These are phyloP conservation scores for Trichoderma endophyticum DNA, from an alignment of 2,329 filamentous ascomycete genomes.

Conservation along the genomic window DNA sequence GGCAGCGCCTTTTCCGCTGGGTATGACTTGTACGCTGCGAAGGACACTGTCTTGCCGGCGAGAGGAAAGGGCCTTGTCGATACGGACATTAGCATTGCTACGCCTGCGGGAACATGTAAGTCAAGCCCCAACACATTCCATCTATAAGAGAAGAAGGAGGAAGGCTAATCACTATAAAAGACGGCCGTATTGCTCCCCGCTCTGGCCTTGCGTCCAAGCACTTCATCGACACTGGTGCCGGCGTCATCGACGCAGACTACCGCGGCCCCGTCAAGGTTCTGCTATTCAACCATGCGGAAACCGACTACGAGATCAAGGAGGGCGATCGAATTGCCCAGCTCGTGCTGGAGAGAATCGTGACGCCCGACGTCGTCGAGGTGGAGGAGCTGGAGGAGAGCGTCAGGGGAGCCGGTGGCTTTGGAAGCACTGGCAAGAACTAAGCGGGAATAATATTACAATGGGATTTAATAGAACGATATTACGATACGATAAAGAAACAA, in stretches of 20 bases:
- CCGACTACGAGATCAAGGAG: constrained; percentile 75
- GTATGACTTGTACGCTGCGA: constrained; percentile 86
- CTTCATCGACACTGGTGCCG: constrained; percentile 93
- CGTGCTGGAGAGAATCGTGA: constrained; percentile 90
- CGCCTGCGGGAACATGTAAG: constrained; percentile 86
- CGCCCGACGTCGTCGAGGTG: constrained; percentile 87
- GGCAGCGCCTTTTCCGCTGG: constrained; percentile 88
- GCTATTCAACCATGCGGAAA: constrained; percentile 86
- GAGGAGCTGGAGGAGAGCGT: constrained; percentile 86
- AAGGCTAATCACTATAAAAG: constrained; percentile 39
- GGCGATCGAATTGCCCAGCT: constrained; percentile 93
- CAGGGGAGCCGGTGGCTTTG: constrained; percentile 85
- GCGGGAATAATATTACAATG: not conserved
- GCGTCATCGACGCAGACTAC: constrained; percentile 98
- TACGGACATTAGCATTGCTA: constrained; percentile 87
- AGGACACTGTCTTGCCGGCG: constrained; percentile 71
- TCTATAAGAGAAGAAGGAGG: not conserved
- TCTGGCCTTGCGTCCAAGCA: constrained; percentile 91
- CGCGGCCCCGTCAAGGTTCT: constrained; percentile 90
- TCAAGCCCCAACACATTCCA: constrained; percentile 3
- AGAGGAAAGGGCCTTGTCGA: constrained; percentile 83
- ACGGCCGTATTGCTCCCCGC: constrained; percentile 85
- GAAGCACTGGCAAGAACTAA: constrained; percentile 65
- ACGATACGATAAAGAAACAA: not conserved
- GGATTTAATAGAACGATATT: not conserved